Evolutionary conservation across 306 rosid species (phyloP), one percentile per base, ranked within the genome.

Genomic region (Medicago ruthenica): DNA sequence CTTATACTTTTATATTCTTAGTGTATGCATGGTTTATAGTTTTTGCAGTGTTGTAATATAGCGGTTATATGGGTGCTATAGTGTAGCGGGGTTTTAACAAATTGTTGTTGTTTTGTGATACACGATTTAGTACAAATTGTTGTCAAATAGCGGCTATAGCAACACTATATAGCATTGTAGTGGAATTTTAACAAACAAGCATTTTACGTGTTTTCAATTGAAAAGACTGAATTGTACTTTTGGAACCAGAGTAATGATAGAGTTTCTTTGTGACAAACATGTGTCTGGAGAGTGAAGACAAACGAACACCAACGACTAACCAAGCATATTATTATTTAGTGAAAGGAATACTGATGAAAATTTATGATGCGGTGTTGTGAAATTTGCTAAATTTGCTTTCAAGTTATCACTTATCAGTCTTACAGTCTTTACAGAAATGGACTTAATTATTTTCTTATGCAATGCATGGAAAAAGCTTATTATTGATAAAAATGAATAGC

Each of bases 351-450:
- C 42, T 34, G 2, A 51, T 50, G 69, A 55, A 75, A 21, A 17
- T 13, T 65, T 51, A 22, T 51, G 6, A 71, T 9, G 40, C 7
- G 36, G 12, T 65, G 61, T 75, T 83, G 53, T 69, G 41, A 21
- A 75, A 27, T 31, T 20, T 60, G 11, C 21, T 13, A 50, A 31
- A 22, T 45, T 37, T 20, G 22, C 69, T 41, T 76, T 24, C 22
- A 31, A 13, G 31, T n/a, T 65, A 64, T 57, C 60, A 20, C 8
- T 42, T 22, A 22, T 58, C 16, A 22, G 63, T 70, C 51, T n/a
- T n/a, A n/a, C n/a, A n/a, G 47, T 55, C 20, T 58, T 66, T 67
- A 63, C 15, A 5, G 0, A 47, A 55, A 13, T 61, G 61, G 15
- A 6, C 65, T 75, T 39, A 9, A 51, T 60, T 27, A 16, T 53